These are phyloP conservation scores for Talaromyces adpressus DNA, from an alignment of 495 filamentous ascomycete genomes.

Conservation along the genomic window DNA sequence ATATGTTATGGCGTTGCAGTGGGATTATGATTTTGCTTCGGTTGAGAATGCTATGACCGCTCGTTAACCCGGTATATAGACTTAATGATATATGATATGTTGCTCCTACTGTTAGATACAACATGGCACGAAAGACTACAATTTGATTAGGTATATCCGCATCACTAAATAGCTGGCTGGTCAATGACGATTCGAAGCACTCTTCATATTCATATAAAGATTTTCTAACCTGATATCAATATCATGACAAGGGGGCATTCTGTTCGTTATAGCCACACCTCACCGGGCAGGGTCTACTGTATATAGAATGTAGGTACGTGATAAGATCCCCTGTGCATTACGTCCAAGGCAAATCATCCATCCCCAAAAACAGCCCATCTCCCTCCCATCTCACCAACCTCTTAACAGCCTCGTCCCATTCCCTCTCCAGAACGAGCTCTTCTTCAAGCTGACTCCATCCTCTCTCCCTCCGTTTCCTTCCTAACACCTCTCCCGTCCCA, in stretches of 20 bases:
- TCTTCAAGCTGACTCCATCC: constrained; percentile 34
- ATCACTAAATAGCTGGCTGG: too few species aligned
- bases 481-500: constrained; percentile 29
- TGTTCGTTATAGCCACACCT: too few species aligned
- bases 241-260: too few species aligned
- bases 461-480: constrained; percentile 27
- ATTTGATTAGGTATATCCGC: too few species aligned
- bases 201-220: too few species aligned
- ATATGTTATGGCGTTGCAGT: neutral
- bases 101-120: too few species aligned
- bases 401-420: constrained; percentile 23
- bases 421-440: constrained; percentile 17
- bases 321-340: neutral
- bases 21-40: neutral
- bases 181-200: too few species aligned
- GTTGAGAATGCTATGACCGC: neutral
- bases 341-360: constrained; percentile 35
- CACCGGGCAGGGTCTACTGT: too few species aligned
- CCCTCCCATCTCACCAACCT: constrained; percentile 34
- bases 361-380: constrained; percentile 29
- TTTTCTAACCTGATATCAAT: too few species aligned
- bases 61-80: neutral
- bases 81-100: neutral
- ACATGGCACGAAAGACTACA: too few species aligned
- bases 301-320: neutral